These are phyloP conservation scores for Elaeis guineensis DNA, from an alignment of 176 grass and related monocot genomes.

Conservation along the genomic window DNA sequence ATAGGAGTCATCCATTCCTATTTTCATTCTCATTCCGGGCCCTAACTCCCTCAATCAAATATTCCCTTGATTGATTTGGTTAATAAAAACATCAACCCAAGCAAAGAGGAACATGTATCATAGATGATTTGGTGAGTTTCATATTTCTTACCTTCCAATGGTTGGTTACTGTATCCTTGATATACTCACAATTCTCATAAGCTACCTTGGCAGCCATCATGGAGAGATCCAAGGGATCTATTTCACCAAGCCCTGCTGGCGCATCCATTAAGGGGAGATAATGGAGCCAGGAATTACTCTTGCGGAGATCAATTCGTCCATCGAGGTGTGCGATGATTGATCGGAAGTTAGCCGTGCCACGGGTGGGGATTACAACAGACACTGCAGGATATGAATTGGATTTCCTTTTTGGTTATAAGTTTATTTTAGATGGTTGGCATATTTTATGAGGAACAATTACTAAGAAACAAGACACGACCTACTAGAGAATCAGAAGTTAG, in stretches of 20 bases:
- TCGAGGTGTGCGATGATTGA: conserved; percentile 42
- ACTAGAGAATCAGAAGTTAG: no score
- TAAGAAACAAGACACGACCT: no score
- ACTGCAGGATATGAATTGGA: no score
- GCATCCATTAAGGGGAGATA: conserved; percentile 1
- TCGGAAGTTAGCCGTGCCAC: conserved; percentile 35
- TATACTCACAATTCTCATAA: conserved; percentile 50
- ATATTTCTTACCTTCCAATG: conserved; percentile 47
- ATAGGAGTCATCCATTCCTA: no score
- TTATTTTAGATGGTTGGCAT: no score
- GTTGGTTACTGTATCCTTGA: conserved; percentile 46
- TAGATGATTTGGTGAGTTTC: no score
- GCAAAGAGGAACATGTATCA: not conserved
- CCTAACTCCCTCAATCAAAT: no score
- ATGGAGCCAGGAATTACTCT: conserved; percentile 10
- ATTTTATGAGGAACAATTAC: no score
- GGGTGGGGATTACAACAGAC: conserved; percentile 30
- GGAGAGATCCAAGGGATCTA: conserved; percentile 23
- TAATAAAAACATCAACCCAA: no score
- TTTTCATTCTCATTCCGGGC: no score
- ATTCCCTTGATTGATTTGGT: no score
- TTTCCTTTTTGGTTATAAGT: no score
- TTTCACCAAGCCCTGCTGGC: not conserved
- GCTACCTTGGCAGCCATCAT: conserved; percentile 37
- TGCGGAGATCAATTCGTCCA: conserved; percentile 38